Evolutionary conservation across 768 basidiomycete genomes (phyloP), one percentile per base, ranked within the genome.

Genomic region (Leucocoprinus sp.): DNA sequence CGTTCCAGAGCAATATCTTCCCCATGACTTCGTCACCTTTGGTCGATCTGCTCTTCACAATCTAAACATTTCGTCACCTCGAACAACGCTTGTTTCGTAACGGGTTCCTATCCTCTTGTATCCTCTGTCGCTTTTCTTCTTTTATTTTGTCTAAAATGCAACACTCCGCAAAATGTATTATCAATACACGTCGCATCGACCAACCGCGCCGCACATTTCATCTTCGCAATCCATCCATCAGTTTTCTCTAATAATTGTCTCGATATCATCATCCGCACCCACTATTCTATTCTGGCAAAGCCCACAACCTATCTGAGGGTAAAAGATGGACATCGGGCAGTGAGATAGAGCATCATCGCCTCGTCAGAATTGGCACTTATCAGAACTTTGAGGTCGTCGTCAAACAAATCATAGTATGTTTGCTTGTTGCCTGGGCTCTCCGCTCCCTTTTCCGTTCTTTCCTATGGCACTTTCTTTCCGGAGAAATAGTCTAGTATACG

Each of bases 161-260:
- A 65, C 60, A 64, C 64, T 69, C 56, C 66, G 65, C 78, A 86
- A 88, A 86, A 85, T 88, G 85, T 88, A 88, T 82, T 75, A 77
- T 50, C 69, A 74, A 77, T 73, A 79, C 76, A 78, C 70, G 74
- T 79, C 71, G 64, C 64, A 68, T 64, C 71, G 76, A 74, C 74
- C 70, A 64, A 12, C 23, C 37, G 41, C 44, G 44, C 64, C 61
- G 69, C 75, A 73, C 79, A 75, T 67, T 70, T 64, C 69, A 68
- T 74, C 66, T 75, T 68, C 72, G 68, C 77, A 76, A 64, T 68
- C 74, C 70, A 71, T 70, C 71, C 80, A 75, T 74, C 68, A 73
- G 80, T 75, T 67, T 68, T 74, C 76, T 66, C 74, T 78, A 70
- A 76, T 82, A 84, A 76, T 71, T 66, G 68, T 73, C 65, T 71